phyloP scores from a whole-genome alignment of 495 filamentous ascomycete genomes.

The Annulohypoxylon moriforme region DNA sequence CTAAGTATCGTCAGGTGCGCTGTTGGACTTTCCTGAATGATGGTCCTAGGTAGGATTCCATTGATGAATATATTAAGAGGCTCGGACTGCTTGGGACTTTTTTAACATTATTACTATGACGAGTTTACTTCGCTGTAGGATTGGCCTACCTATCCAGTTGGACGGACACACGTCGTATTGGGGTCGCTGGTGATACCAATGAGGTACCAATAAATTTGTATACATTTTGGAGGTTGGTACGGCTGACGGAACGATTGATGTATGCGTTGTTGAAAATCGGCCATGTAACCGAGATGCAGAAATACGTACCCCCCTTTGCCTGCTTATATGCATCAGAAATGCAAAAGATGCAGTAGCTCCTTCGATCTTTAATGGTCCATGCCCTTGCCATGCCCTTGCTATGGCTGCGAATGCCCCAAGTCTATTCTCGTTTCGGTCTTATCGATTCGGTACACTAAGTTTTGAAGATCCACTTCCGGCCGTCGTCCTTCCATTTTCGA shows the following conservation, averaged over 20 bases:
- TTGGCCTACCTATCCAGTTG: constrained; percentile 27
- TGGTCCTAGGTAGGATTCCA: not conserved
- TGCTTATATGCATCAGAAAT: constrained; percentile 9
- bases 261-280: constrained; percentile 25
- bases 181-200: constrained; percentile 25
- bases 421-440: constrained; percentile 28
- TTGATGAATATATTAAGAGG: constrained; percentile 2
- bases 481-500: constrained; percentile 27
- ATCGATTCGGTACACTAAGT: constrained; percentile 24
- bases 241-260: constrained; percentile 5
- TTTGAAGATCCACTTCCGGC: constrained; percentile 11
- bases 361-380: constrained; percentile 15
- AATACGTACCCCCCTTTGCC: not conserved
- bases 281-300: constrained; percentile 18
- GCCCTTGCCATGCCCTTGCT: no score
- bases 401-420: not conserved
- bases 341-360: constrained; percentile 43
- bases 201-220: not conserved
- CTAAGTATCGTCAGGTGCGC: not conserved
- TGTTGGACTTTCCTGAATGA: constrained; percentile 25
- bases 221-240: constrained; percentile 17
- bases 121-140: constrained; percentile 15
- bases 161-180: constrained; percentile 37
- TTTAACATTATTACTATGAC: constrained; percentile 39
- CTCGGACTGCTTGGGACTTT: not conserved